These are phyloP conservation scores for Colletotrichum lupini DNA, from an alignment of 2,329 filamentous ascomycete species.

Conservation along the genomic window DNA sequence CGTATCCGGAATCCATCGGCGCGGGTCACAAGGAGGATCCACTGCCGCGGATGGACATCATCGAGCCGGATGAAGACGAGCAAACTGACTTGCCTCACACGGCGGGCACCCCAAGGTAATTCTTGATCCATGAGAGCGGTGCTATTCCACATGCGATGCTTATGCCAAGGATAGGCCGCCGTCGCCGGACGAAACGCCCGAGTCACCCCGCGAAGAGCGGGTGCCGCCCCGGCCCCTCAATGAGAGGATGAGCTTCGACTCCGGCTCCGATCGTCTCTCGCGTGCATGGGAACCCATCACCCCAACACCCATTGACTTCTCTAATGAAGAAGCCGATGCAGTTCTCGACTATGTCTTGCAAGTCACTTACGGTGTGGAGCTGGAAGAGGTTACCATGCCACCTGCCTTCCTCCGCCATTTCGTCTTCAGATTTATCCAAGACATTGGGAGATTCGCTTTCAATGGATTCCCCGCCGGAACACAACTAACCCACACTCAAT, in stretches of 20 bases:
- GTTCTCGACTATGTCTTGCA: conserved; percentile 51
- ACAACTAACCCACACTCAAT: conserved; percentile 44
- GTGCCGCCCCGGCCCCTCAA: conserved; percentile 17
- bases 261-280: conserved; percentile 31
- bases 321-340: conserved; percentile 47
- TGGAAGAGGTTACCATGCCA: conserved; percentile 45
- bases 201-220: background rate
- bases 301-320: conserved; percentile 43
- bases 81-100: conserved; percentile 6
- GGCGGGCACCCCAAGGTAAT: conserved; percentile 30
- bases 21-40: conserved; percentile 43
- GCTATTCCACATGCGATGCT: background rate
- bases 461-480: conserved; percentile 38
- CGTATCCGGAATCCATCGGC: conserved; percentile 23
- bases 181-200: conserved; percentile 4
- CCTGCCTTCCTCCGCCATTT: conserved; percentile 43
- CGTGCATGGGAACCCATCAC: conserved; percentile 36
- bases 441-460: conserved; percentile 46
- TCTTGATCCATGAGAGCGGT: background rate
- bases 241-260: conserved; percentile 34
- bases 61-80: conserved; percentile 16
- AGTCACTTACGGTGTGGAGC: conserved; percentile 50
- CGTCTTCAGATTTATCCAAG: conserved; percentile 46
- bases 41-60: conserved; percentile 40
- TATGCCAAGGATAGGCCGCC: conserved; percentile 3